Percentiles rank a stretch among this genome's conserved stretches.
Conservation (phyloP, 1,284 basidiomycete species). For the Puccinia novopanici region DNA sequence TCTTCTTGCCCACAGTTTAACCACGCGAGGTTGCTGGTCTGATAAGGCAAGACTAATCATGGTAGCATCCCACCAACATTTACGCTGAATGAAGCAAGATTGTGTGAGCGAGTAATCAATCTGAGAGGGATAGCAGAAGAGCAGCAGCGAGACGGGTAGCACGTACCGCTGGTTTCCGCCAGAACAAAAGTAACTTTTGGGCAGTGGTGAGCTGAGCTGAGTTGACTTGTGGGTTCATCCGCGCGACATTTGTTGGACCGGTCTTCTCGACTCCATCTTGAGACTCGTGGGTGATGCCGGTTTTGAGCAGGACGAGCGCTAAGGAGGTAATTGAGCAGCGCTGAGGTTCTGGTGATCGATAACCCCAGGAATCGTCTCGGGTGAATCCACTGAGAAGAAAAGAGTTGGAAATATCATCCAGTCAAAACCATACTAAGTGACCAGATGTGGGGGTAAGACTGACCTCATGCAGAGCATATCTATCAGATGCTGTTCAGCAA, state of each 20-base stretch:
- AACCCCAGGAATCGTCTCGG: conserved; percentile 95
- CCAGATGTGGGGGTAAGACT: neutral
- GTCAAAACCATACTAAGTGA: neutral
- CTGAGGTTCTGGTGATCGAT: conserved; percentile 88
- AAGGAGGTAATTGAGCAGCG: conserved; percentile 97
- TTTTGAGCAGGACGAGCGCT: conserved; percentile 94
- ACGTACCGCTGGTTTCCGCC: conserved; percentile 95
- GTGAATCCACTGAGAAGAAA: conserved; percentile 76
- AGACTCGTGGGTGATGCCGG: conserved; percentile 78
- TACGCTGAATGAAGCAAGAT: conserved; percentile 67
- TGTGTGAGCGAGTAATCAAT: neutral
- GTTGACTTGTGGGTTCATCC: conserved; percentile 71
- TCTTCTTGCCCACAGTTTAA: conserved; percentile 92
- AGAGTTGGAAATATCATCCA: neutral
- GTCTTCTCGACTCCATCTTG: conserved; percentile 58
- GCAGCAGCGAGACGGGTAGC: neutral
- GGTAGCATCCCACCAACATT: conserved; percentile 99
- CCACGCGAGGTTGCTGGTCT: conserved; percentile 65
- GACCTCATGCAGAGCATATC: conserved; percentile 99
- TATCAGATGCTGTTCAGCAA: conserved; percentile 97
- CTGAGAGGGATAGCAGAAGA: neutral
- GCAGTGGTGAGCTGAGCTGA: conserved; percentile 92
- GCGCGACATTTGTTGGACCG: conserved; percentile 57
- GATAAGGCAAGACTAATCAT: conserved; percentile 75
- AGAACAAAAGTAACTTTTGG: conserved; percentile 95